phyloP scores from a whole-genome alignment of 345 rosid genomes.

The Isatis tinctoria region DNA sequence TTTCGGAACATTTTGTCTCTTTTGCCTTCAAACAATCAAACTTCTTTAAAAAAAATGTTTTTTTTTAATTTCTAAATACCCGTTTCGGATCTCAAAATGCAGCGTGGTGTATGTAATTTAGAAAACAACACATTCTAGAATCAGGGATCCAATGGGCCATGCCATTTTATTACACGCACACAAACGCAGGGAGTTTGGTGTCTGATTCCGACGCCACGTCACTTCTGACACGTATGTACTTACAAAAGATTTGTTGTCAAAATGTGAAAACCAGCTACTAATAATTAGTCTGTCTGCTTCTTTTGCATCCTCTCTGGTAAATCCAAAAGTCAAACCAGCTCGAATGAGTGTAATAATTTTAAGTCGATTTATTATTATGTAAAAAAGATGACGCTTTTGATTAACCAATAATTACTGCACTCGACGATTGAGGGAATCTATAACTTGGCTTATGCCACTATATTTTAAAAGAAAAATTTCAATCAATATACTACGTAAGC shows the following conservation, averaged over 20 bases:
- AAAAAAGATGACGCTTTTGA: neutral
- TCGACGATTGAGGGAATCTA: neutral
- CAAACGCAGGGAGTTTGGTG: neutral
- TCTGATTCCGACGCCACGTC: neutral
- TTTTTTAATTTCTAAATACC: too few relatives aligned
- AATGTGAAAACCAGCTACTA: neutral
- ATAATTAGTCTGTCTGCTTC: neutral
- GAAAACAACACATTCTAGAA: neutral
- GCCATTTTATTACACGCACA: neutral
- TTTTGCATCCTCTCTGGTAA: neutral
- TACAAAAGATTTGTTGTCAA: neutral
- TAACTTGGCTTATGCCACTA: neutral
- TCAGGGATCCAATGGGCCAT: neutral
- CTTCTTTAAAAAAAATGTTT: too few relatives aligned
- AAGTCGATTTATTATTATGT: neutral
- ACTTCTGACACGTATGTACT: neutral
- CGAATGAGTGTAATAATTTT: neutral
- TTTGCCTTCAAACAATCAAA: too few relatives aligned
- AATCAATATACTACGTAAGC: neutral
- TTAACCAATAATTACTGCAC: neutral
- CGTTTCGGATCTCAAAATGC: too few relatives aligned
- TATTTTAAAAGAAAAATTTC: too few relatives aligned
- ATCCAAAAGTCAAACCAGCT: slow-evolving; percentile 1
- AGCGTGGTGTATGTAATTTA: too few relatives aligned
- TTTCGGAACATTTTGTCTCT: too few relatives aligned